Evolutionary conservation across 73 alveolate genomes (phyloP).

Genomic region (Blepharisma stoltei): DNA sequence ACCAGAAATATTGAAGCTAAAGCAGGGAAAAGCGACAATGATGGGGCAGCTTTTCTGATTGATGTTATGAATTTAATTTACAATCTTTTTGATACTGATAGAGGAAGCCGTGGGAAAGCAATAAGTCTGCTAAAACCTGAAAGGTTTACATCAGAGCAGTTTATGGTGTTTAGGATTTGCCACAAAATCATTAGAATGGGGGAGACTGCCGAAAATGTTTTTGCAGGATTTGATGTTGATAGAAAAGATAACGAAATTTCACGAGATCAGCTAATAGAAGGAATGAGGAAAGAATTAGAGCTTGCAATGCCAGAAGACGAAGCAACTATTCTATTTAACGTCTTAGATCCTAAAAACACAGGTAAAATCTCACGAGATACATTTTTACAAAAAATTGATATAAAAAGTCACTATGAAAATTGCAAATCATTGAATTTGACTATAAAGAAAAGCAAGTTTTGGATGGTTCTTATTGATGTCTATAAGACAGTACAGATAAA

Average conservation of each 20-base stretch:
- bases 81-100: constrained; percentile 10
- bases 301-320: not conserved
- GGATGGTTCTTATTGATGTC: not conserved
- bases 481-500: constrained; percentile 21
- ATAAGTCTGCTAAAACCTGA: constrained; percentile 8
- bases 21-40: not conserved
- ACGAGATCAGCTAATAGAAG: not conserved
- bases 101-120: not conserved
- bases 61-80: constrained; percentile 16
- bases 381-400: not conserved
- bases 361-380: constrained; percentile 9
- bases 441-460: constrained; percentile 1
- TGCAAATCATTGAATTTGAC: not conserved
- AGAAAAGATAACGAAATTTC: not conserved
- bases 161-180: constrained; percentile 25
- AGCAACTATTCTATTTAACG: not conserved
- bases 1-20: not conserved
- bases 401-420: not conserved
- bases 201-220: not conserved
- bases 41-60: constrained; percentile 3
- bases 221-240: constrained; percentile 18
- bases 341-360: not conserved
- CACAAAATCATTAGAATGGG: not conserved
- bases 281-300: not conserved
- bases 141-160: not conserved